Evolutionary conservation across 257 asterid species (phyloP), one percentile per base, ranked within the genome.

Genomic region (Dorcoceras hygrometricum): DNA sequence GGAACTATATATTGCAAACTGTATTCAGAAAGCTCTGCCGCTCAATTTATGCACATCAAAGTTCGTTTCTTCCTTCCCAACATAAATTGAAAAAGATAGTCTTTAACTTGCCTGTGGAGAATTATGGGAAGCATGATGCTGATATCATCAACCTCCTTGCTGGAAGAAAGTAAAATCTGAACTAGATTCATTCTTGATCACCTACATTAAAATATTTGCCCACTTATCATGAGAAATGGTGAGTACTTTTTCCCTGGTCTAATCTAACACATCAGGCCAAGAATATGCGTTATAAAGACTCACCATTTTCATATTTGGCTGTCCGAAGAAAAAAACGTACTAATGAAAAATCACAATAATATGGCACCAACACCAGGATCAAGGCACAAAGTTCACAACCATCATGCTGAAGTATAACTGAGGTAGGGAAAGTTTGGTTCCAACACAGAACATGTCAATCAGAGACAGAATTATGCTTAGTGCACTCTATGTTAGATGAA

Each of bases 151-250:
- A 73, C 81, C 91, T 83, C 85, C 94, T 66, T 83, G 94, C 76
- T 76, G 95, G 77, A 86, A 88, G 76, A 84, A 83, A 65, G 82
- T 80, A 75, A 84, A 88, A 71, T 83, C 88, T 25, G 97, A 87
- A 80, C 85, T 67, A 2, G 87, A 79, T 78, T 88, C 95, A 16
- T 83, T 85, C 82, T 88, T 91, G 24, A 80, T 71, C 53, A 83
- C 93, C 97, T 91, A 86, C 89, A 78, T 27, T 65, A 54, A 69
- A 57, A 65, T 48, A 43, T 62, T 25, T 14, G 62, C 26, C 53
- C 23, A 46, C 14, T 67, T 55, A 3, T 66, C 39, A 66, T 66
- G 57, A 43, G 8, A 57, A 59, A 39, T 19, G 6, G 58, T 43
- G 19, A 43, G 14, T 23, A 54, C 29, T 16, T 73, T 16, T 73